Conservation (phyloP, 2,329 filamentous ascomycete species). For the Xylaria sp. region DNA sequence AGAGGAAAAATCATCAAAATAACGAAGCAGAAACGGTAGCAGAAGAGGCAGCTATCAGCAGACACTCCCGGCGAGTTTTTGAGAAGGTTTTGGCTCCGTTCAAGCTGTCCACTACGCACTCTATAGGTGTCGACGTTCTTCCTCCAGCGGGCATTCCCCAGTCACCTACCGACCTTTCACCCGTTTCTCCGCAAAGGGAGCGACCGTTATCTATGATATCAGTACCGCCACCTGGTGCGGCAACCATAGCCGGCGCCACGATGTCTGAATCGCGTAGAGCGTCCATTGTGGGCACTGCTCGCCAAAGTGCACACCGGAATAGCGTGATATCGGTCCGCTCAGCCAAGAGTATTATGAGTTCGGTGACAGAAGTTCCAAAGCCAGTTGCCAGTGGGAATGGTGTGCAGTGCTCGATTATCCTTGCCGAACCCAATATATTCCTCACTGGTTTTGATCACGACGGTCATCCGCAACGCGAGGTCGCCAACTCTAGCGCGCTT, state of each 20-base stretch:
- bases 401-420: constrained; percentile 75
- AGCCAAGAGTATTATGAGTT: constrained; percentile 62
- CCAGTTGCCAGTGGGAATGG: constrained; percentile 83
- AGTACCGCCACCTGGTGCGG: constrained; percentile 39
- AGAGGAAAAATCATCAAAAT: constrained; percentile 36
- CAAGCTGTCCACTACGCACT: constrained; percentile 43
- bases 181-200: constrained; percentile 29
- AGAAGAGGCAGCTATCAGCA: constrained; percentile 39
- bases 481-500: constrained; percentile 77
- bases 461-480: constrained; percentile 63
- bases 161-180: constrained; percentile 35
- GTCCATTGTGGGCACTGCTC: constrained; percentile 40
- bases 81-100: constrained; percentile 50
- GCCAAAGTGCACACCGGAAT: constrained; percentile 54
- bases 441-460: constrained; percentile 81
- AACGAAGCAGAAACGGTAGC: constrained; percentile 35
- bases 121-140: constrained; percentile 37
- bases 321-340: constrained; percentile 63
- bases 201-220: constrained; percentile 44
- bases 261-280: constrained; percentile 49
- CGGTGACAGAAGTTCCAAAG: constrained; percentile 70
- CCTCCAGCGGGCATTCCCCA: constrained; percentile 26
- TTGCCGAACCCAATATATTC: constrained; percentile 84
- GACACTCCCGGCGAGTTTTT: constrained; percentile 49
- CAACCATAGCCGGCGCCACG: constrained; percentile 37